These are phyloP conservation scores for Aspergillus hiratsukae DNA, from an alignment of 2,329 filamentous ascomycete species.

Conservation along the genomic window DNA sequence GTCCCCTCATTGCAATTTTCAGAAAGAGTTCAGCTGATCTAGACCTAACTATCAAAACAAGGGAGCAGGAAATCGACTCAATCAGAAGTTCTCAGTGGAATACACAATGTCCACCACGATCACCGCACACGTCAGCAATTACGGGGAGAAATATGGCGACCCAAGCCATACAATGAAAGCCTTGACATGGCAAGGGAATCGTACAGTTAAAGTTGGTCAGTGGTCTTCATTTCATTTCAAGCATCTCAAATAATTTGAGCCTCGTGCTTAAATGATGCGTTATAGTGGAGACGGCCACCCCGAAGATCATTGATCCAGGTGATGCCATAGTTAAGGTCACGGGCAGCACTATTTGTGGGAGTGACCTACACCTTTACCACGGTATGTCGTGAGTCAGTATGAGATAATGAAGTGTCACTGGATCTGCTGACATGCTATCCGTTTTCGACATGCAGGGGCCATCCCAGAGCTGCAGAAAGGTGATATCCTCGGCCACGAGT, in stretches of 20 bases:
- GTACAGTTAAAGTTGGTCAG: background rate
- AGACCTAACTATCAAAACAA: background rate
- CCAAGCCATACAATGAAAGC: background rate
- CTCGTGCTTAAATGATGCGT: background rate
- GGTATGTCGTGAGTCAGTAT: slow-evolving; percentile 18
- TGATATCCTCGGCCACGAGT: slow-evolving; percentile 62
- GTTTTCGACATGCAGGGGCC: slow-evolving; percentile 26
- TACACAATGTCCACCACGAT: background rate
- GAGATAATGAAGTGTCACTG: background rate
- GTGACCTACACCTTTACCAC: slow-evolving; percentile 52
- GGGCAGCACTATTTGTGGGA: slow-evolving; percentile 59
- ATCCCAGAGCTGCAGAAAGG: slow-evolving; percentile 59
- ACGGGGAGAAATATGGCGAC: background rate
- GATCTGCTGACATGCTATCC: background rate
- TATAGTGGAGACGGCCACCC: slow-evolving; percentile 61
- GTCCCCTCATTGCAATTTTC: background rate
- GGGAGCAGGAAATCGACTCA: background rate
- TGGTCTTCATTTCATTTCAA: background rate
- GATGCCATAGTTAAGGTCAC: slow-evolving; percentile 81
- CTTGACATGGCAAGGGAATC: background rate
- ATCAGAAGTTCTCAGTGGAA: background rate
- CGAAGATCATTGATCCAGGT: slow-evolving; percentile 64
- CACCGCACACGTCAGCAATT: background rate
- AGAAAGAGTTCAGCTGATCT: background rate
- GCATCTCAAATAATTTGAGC: background rate